phyloP scores from a whole-genome alignment of 768 basidiomycete species.

The Phanerochaete carnosa region DNA sequence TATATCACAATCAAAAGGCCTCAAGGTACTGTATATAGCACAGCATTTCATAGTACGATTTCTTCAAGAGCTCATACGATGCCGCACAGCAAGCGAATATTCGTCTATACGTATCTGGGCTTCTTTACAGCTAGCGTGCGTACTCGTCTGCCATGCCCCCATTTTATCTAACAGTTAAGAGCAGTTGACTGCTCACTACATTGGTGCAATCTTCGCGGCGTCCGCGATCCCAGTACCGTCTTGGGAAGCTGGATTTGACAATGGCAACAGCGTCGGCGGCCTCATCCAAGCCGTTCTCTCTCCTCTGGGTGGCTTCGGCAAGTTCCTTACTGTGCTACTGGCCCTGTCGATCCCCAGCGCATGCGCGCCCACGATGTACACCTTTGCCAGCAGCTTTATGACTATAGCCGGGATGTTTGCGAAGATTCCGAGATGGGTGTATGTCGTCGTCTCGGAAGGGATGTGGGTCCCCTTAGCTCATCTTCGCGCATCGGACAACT shows the following conservation, averaged over 20 bases:
- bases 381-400: constrained; percentile 46
- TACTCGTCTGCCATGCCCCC: neutral
- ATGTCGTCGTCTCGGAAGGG: constrained; percentile 40
- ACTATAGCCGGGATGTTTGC: constrained; percentile 30
- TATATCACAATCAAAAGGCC: constrained; percentile 36
- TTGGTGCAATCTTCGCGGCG: constrained; percentile 46
- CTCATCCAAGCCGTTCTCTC: constrained; percentile 36
- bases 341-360: constrained; percentile 54
- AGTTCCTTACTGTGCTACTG: constrained; percentile 46
- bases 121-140: constrained; percentile 40
- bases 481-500: neutral
- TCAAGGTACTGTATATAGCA: constrained; percentile 21
- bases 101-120: constrained; percentile 44
- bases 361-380: constrained; percentile 58
- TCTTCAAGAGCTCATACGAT: neutral
- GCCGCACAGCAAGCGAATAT: constrained; percentile 33
- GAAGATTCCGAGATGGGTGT: constrained; percentile 43
- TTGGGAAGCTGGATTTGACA: constrained; percentile 39
- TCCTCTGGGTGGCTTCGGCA: constrained; percentile 41
- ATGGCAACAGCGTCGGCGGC: constrained; percentile 40
- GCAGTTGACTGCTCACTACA: constrained; percentile 37
- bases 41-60: neutral
- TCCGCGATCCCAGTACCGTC: constrained; percentile 34
- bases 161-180: too few relatives aligned
- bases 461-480: constrained; percentile 31